Percentiles rank a stretch among this genome's conserved stretches.
phyloP scores from a whole-genome alignment of 2,329 filamentous ascomycete genomes.

The Alternaria infectoria region DNA sequence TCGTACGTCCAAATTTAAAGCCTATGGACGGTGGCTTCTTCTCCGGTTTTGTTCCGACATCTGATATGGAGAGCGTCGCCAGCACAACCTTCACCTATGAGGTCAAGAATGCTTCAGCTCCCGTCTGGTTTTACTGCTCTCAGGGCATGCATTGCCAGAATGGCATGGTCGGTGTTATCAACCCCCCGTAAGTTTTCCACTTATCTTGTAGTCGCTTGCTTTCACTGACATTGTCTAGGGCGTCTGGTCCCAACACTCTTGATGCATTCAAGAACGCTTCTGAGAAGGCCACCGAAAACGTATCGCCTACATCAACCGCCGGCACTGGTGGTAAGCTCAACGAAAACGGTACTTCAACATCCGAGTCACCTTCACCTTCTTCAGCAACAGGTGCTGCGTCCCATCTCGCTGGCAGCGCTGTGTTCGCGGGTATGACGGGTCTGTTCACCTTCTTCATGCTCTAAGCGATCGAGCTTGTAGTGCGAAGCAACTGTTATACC shows the following conservation, averaged over 20 bases:
- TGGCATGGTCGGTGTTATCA: slow-evolving; percentile 51
- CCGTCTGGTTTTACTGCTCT: slow-evolving; percentile 52
- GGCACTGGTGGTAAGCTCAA: slow-evolving; percentile 35
- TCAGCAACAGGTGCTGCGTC: slow-evolving; percentile 36
- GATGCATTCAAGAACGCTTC: slow-evolving; percentile 36
- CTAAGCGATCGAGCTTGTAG: slow-evolving; percentile 20
- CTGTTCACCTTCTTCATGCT: slow-evolving; percentile 41
- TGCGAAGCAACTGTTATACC: slow-evolving; percentile 20
- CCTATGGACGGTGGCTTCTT: slow-evolving; percentile 45
- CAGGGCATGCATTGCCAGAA: slow-evolving; percentile 47
- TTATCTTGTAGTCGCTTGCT: not conserved
- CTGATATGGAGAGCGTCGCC: slow-evolving; percentile 28
- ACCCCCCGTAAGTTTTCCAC: slow-evolving; percentile 40
- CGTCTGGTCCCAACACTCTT: slow-evolving; percentile 29
- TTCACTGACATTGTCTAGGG: slow-evolving; percentile 23
- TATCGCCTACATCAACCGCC: slow-evolving; percentile 31
- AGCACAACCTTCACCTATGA: slow-evolving; percentile 40
- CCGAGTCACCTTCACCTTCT: slow-evolving; percentile 9
- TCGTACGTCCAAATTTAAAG: not conserved
- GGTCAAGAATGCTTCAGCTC: slow-evolving; percentile 44
- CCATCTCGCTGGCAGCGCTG: slow-evolving; percentile 28
- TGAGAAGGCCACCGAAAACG: slow-evolving; percentile 23
- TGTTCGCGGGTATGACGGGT: slow-evolving; percentile 36
- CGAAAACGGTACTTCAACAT: slow-evolving; percentile 22
- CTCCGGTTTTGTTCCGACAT: slow-evolving; percentile 46